Conservation (phyloP, 1,139 yeast species). For the Lodderomyces beijingensis region DNA sequence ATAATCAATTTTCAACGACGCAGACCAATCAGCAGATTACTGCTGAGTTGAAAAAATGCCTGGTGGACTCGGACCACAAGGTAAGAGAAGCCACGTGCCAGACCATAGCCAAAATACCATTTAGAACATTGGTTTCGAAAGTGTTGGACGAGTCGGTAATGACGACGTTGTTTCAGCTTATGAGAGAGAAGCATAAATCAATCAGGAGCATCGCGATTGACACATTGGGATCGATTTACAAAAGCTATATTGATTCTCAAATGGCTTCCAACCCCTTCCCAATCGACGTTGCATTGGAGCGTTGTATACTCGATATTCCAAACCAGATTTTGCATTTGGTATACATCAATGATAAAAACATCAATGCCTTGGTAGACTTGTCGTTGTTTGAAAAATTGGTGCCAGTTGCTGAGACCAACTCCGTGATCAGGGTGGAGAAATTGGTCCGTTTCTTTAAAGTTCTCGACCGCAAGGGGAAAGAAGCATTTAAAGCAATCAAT, state of each 20-base stretch:
- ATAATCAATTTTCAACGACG: constrained; percentile 37
- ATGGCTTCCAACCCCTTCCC: constrained; percentile 3
- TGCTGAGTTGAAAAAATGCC: constrained; percentile 60
- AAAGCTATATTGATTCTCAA: constrained; percentile 23
- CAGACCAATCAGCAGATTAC: constrained; percentile 52
- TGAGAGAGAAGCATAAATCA: constrained; percentile 63
- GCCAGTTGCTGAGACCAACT: constrained; percentile 48
- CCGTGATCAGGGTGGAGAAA: constrained; percentile 46
- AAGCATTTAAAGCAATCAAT: constrained; percentile 65
- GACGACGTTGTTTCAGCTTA: constrained; percentile 53
- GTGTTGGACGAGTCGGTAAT: constrained; percentile 47
- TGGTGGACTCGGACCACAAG: constrained; percentile 71
- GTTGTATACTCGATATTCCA: constrained; percentile 50
- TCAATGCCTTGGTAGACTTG: constrained; percentile 66
- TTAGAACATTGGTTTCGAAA: constrained; percentile 36
- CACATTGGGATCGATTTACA: constrained; percentile 53
- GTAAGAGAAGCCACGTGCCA: constrained; percentile 64
- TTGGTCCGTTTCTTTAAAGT: constrained; percentile 44
- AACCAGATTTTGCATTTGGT: constrained; percentile 60
- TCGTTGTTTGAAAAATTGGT: constrained; percentile 57
- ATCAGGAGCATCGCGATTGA: constrained; percentile 63
- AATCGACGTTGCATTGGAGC: constrained; percentile 29
- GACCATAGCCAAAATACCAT: constrained; percentile 39
- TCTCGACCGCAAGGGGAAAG: constrained; percentile 55
- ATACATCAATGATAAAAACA: constrained; percentile 68